These are phyloP conservation scores for Houttuynia cordata DNA, from an alignment of 164 flowering plant species.

Conservation along the genomic window DNA sequence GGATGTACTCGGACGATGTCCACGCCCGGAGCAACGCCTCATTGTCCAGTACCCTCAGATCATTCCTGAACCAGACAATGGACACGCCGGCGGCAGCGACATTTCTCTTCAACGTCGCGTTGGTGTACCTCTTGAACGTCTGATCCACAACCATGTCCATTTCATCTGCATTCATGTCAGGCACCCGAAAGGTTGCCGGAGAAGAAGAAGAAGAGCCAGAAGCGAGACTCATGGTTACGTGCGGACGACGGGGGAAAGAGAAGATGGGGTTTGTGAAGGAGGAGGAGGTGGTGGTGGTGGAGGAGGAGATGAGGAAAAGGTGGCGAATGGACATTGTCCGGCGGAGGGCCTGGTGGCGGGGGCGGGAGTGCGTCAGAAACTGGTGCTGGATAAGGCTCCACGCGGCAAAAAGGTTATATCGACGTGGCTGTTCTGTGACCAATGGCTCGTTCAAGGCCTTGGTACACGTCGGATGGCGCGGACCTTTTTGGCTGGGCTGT, in stretches of 20 bases:
- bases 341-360: not conserved
- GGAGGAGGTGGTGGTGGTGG: not conserved
- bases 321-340: not conserved
- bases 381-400: not conserved
- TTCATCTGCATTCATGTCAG: conserved; percentile 27
- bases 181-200: conserved; percentile 20
- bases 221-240: conserved; percentile 19
- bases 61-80: conserved; percentile 91
- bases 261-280: not conserved
- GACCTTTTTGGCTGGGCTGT: not conserved
- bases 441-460: not conserved
- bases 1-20: conserved; percentile 47
- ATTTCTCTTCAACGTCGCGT: conserved; percentile 18
- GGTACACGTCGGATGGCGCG: not conserved
- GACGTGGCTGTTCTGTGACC: not conserved
- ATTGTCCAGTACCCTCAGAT: conserved; percentile 78
- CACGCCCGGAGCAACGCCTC: conserved; percentile 67
- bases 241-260: not conserved
- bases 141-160: conserved; percentile 30
- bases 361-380: not conserved
- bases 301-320: not conserved
- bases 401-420: not conserved
- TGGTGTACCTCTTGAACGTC: conserved; percentile 38
- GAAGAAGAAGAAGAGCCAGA: conserved; percentile 10
- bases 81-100: conserved; percentile 41